These are phyloP conservation scores for Pythium folliculosum DNA, from an alignment of 352 stramenopile genomes.

Conservation along the genomic window DNA sequence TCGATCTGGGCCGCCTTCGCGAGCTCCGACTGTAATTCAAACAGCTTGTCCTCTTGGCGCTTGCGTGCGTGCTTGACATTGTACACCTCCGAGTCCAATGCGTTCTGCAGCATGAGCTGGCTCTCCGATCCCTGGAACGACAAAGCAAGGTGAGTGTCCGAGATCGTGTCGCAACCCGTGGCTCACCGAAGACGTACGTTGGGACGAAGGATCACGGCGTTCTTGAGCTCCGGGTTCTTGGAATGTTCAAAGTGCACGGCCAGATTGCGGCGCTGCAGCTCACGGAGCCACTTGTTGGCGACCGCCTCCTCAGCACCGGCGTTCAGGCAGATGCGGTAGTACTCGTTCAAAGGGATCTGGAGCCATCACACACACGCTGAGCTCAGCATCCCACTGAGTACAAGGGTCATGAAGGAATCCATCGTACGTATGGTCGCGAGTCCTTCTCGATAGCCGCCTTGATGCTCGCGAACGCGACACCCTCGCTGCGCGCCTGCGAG, in stretches of 20 bases:
- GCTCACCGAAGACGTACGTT: slow-evolving; percentile 40
- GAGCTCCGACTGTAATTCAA: slow-evolving; percentile 44
- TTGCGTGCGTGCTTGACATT: slow-evolving; percentile 69
- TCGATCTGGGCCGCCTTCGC: slow-evolving; percentile 53
- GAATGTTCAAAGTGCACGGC: slow-evolving; percentile 77
- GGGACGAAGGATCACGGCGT: slow-evolving; percentile 66
- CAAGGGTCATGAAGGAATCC: background rate
- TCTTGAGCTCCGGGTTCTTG: slow-evolving; percentile 63
- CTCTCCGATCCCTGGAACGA: slow-evolving; percentile 62
- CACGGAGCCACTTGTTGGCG: slow-evolving; percentile 75
- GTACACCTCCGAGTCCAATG: slow-evolving; percentile 77
- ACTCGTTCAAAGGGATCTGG: slow-evolving; percentile 69
- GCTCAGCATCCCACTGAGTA: background rate
- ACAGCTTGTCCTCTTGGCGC: slow-evolving; percentile 52
- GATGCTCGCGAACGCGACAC: slow-evolving; percentile 63
- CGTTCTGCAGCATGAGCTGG: slow-evolving; percentile 61
- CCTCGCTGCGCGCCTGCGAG: slow-evolving; percentile 37
- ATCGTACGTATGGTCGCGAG: slow-evolving; percentile 48
- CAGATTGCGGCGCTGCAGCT: slow-evolving; percentile 75
- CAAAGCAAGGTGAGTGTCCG: background rate
- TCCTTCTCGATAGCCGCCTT: slow-evolving; percentile 68
- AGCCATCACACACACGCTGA: slow-evolving; percentile 8
- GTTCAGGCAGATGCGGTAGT: slow-evolving; percentile 73
- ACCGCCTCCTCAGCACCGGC: slow-evolving; percentile 65
- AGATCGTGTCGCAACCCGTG: background rate